These are phyloP conservation scores for Penicillium ochrochloron DNA, from an alignment of 495 filamentous ascomycete species.

Conservation along the genomic window DNA sequence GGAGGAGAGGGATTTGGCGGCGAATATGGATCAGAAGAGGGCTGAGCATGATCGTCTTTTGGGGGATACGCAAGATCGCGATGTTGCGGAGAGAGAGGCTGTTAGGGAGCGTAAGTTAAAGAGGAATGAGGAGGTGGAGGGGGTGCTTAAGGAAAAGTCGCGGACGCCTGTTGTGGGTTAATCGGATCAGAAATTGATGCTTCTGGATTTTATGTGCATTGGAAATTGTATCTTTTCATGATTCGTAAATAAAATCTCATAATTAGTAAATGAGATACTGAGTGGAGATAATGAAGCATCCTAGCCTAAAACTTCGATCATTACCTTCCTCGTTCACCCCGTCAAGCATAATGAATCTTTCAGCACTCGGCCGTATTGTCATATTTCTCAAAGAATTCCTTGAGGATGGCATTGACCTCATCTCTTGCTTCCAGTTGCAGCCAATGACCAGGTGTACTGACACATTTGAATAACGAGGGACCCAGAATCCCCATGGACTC, in stretches of 20 bases:
- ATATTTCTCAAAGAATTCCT: too few relatives aligned
- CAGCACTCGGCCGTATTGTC: too few relatives aligned
- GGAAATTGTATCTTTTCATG: not conserved
- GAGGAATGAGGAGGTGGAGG: constrained; percentile 37
- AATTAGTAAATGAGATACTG: too few relatives aligned
- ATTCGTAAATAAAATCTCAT: not conserved
- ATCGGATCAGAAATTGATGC: not conserved
- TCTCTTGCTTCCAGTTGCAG: too few relatives aligned
- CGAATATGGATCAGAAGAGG: constrained; percentile 51
- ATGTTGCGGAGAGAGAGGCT: constrained; percentile 36
- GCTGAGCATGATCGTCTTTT: constrained; percentile 50
- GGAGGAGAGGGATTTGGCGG: constrained; percentile 41
- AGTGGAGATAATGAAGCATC: too few relatives aligned
- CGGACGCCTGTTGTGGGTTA: constrained; percentile 37
- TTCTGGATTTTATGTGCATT: not conserved
- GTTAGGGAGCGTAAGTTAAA: constrained; percentile 37
- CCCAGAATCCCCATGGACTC: too few relatives aligned
- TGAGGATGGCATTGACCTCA: too few relatives aligned
- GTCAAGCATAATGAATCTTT: too few relatives aligned
- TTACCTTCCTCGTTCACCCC: too few relatives aligned
- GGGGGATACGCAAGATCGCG: constrained; percentile 19
- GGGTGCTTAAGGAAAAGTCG: constrained; percentile 34
- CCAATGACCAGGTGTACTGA: too few relatives aligned
- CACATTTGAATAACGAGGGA: too few relatives aligned
- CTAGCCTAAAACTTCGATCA: too few relatives aligned